Base-by-base conservation (phyloP, 202 grass and related monocot species). In the Sporobolus alterniflorus region DNA sequence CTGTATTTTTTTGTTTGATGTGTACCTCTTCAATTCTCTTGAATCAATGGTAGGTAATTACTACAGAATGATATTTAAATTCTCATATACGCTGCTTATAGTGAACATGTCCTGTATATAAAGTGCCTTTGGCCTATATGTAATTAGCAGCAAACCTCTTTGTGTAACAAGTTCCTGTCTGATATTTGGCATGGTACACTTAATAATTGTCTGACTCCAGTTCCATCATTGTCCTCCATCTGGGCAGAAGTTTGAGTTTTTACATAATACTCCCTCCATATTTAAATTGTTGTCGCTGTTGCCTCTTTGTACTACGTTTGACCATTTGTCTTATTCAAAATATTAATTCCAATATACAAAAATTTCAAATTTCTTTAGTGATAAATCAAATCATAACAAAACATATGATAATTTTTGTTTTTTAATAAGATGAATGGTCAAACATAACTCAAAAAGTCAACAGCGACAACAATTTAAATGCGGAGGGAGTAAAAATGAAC, bases 31-130 rank as follows among this genome's bases (percentile, higher is more conserved):
- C 33, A 36, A 15, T 36, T 65, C 62, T 39, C 15, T 56, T 82
- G 20, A 82, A 82, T 51, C 41, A 76, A 30, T 63, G 63, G 52
- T 82, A 74, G 78, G 31, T 46, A 22, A 61, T 30, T 61, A 6
- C 25, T 18, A 62, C 30, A 15, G 40, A 51, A 31, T 49, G 60
- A 73, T 50, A 21, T 39, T 42, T 15, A 8, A 82, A 64, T 32
- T 64, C 69, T 64, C 6, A 9, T 64, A 64, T 26, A 47, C 75
- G 39, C 16, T 21, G 32, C 21, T 63, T 60, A 39, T 30, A 64
- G 54, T 72, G 51, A 63, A 41, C 55, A 71, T 50, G 24, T 50
- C 22, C 29, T 41, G 26, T 68, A 11, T 62, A 63, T 64, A 42
- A 50, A 44, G 20, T 44, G 48, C 33, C 29, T 6, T 49, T 24